Evolutionary conservation across 2,329 filamentous ascomycete species (phyloP).

Genomic region (Nemania sp.): DNA sequence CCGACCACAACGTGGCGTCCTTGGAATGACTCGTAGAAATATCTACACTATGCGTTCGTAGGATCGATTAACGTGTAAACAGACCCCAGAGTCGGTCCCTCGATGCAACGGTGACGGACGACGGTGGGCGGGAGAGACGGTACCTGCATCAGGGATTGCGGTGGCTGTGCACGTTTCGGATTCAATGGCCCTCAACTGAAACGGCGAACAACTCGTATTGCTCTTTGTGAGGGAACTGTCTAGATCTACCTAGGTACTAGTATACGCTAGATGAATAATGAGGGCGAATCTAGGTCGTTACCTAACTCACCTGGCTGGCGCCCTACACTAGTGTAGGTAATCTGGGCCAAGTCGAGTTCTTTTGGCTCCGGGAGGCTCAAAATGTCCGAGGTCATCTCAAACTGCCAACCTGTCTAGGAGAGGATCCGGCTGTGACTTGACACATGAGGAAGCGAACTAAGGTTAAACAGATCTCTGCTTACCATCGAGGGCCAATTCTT

Average conservation of each 20-base stretch:
- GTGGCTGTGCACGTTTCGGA: slow-evolving; percentile 42
- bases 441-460: neutral
- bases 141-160: slow-evolving; percentile 39
- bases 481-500: neutral
- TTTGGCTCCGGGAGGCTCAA: neutral
- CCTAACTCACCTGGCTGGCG: too few species aligned
- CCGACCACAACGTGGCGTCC: too few species aligned
- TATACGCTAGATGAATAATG: too few species aligned
- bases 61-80: neutral
- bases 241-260: too few species aligned
- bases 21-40: too few species aligned
- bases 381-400: neutral
- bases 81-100: slow-evolving; percentile 8
- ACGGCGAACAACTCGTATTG: slow-evolving; percentile 25
- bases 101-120: slow-evolving; percentile 11
- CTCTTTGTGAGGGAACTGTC: slow-evolving; percentile 2
- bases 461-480: neutral
- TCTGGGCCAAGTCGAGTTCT: neutral
- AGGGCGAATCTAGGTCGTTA: too few species aligned
- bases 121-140: neutral
- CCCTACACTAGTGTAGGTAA: too few species aligned
- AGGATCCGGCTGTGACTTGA: neutral
- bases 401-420: neutral
- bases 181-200: slow-evolving; percentile 28
- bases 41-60: too few species aligned